Conservation (phyloP, 306 rosid species). For the Carpinus viminea region DNA sequence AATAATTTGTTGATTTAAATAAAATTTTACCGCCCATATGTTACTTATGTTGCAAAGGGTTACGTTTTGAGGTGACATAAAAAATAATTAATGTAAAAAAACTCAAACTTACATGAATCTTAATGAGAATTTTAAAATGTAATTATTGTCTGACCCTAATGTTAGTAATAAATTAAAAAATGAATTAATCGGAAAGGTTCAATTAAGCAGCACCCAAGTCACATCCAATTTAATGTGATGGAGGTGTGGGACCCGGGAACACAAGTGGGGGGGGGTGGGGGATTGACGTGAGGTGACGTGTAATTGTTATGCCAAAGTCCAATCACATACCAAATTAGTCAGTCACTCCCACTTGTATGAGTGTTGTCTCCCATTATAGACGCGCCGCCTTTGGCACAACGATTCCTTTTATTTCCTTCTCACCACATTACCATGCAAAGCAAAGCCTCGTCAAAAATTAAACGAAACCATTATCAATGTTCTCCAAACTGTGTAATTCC, state of each 20-base stretch:
- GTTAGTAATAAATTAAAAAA: no score
- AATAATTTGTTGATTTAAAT: no score
- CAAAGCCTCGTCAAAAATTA: background rate
- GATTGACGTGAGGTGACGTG: background rate
- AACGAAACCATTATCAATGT: no score
- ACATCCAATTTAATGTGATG: background rate
- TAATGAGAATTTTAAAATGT: no score
- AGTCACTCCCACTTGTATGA: background rate
- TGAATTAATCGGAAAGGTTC: background rate
- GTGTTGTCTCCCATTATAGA: slow-evolving; percentile 1
- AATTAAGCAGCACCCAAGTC: background rate
- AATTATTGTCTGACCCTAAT: background rate
- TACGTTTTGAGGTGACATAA: no score
- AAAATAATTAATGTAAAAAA: no score
- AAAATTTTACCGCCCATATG: no score
- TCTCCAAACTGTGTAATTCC: no score
- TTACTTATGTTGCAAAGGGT: no score
- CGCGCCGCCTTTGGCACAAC: slow-evolving; percentile 3
- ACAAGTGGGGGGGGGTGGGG: background rate
- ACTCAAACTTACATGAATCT: no score
- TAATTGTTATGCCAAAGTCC: background rate
- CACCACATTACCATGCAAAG: background rate
- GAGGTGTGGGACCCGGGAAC: background rate
- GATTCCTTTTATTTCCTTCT: background rate
- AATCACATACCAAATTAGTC: background rate